These are phyloP conservation scores for Stellera chamaejasme DNA, from an alignment of 345 rosid species.

Conservation along the genomic window DNA sequence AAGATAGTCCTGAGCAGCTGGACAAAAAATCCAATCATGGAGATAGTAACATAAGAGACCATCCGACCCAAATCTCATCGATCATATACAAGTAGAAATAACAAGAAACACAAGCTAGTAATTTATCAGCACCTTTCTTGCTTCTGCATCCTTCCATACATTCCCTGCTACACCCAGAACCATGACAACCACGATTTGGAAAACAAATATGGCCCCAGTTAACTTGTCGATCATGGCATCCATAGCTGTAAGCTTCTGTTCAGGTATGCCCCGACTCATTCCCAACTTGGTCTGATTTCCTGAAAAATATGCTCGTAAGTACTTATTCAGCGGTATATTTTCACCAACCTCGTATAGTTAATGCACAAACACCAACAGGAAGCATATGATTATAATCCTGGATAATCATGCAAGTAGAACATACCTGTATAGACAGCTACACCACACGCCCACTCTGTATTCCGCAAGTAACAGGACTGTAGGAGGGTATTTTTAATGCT, in stretches of 20 bases:
- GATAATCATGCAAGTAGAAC: slow-evolving; percentile 14
- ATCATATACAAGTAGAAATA: too few species aligned
- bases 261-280: slow-evolving; percentile 94
- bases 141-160: slow-evolving; percentile 98
- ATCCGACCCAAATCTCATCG: too few species aligned
- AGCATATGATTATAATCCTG: slow-evolving; percentile 3
- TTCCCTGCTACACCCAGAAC: slow-evolving; percentile 96
- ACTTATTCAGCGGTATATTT: too few species aligned
- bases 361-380: too few species aligned
- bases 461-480: slow-evolving; percentile 93
- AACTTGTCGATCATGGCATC: slow-evolving; percentile 99
- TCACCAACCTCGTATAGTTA: too few species aligned
- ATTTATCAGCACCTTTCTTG: slow-evolving; percentile 60
- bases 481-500: slow-evolving; percentile 92
- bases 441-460: slow-evolving; percentile 99
- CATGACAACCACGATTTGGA: slow-evolving; percentile 91
- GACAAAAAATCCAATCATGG: too few species aligned
- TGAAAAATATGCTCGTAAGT: slow-evolving; percentile 13
- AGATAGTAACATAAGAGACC: too few species aligned
- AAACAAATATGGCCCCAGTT: slow-evolving; percentile 96
- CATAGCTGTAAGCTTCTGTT: slow-evolving; percentile 97
- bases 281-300: slow-evolving; percentile 99
- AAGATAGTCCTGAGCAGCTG: too few species aligned
- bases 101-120: slow-evolving; percentile 11
- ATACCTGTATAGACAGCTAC: slow-evolving; percentile 93